Evolutionary conservation across 805 yeast species (phyloP), one percentile per base, ranked within the genome.

Genomic region (Nakazawaea laoshanensis): DNA sequence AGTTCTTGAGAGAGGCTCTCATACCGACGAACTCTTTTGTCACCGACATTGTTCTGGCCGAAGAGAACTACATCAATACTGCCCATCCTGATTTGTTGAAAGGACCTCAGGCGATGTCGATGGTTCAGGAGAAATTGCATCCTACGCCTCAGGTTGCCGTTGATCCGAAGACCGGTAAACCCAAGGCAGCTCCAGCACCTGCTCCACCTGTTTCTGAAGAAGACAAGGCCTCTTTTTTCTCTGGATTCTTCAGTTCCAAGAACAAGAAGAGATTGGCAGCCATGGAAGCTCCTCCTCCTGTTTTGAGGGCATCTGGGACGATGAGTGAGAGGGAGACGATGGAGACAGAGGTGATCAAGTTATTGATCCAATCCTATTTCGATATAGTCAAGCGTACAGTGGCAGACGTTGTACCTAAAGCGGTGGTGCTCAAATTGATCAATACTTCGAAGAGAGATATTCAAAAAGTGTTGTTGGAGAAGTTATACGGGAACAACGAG

Each of bases 221-320:
- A 19, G 80, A 82, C 38, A 65, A 65, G 33, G 43, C 65, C 23
- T 95, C 96, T 4, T 92, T 89, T 62, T 92, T 92, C 56, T 95
- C 96, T 35, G 95, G 96, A 1, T 89, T 92, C 54, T 92, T 92
- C 60, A 75, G 88, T 7, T 74, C 89, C 4, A 88, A 87, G 61
- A 86, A 86, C 57, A 92, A 88, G 63, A 88, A 88, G 71, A 79
- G 92, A 60, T 68, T 88, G 48, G 96, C 94, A 19, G 77, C 85
- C 13, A 83, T 89, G 89, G 98, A 89, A 59, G 89, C 97, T 3
- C 98, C 98, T 31, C 98, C 98, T 26, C 76, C 94, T 22, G 88
- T 87, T 5, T 73, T 89, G 50, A 81, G 88, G 56, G 97, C 97
- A 7, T 76, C 89, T 14, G 96, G 96, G 31, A 70, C 77, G 25